Conservation (phyloP, 768 basidiomycete species). For the Boletus sp. region DNA sequence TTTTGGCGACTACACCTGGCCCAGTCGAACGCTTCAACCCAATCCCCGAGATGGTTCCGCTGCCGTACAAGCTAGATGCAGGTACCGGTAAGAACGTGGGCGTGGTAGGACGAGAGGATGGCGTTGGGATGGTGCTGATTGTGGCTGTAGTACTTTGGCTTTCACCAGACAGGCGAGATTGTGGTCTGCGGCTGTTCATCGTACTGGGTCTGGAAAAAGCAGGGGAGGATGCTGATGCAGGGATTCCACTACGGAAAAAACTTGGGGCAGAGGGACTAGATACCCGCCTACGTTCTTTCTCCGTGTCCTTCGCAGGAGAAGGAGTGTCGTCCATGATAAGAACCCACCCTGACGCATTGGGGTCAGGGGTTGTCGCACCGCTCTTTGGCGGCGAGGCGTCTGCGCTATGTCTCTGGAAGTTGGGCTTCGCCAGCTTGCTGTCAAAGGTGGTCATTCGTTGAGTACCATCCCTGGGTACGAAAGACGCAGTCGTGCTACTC, state of each 20-base stretch:
- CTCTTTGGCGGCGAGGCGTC: slow-evolving; percentile 44
- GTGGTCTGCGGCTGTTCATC: slow-evolving; percentile 57
- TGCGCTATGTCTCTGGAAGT: slow-evolving; percentile 42
- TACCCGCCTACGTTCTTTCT: slow-evolving; percentile 55
- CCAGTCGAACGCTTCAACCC: slow-evolving; percentile 63
- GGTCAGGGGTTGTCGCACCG: slow-evolving; percentile 40
- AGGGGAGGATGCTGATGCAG: slow-evolving; percentile 47
- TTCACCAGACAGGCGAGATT: slow-evolving; percentile 70
- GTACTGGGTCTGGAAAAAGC: slow-evolving; percentile 42
- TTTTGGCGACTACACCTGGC: slow-evolving; percentile 40
- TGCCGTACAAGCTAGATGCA: slow-evolving; percentile 47
- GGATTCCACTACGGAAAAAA: slow-evolving; percentile 47
- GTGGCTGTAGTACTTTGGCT: slow-evolving; percentile 55
- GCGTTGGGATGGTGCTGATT: slow-evolving; percentile 61
- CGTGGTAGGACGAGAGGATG: slow-evolving; percentile 68
- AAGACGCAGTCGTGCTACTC: slow-evolving; percentile 39
- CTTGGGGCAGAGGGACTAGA: slow-evolving; percentile 64
- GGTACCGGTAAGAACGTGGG: slow-evolving; percentile 79
- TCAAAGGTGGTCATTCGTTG: slow-evolving; percentile 21
- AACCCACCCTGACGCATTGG: slow-evolving; percentile 80
- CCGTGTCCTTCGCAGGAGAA: slow-evolving; percentile 57
- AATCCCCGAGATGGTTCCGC: slow-evolving; percentile 33
- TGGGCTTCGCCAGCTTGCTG: slow-evolving; percentile 21
- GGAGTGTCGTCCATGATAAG: slow-evolving; percentile 88
- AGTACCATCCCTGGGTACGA: slow-evolving; percentile 11